Base-by-base conservation (phyloP, 2,329 filamentous ascomycete species). In the Juglanconis juglandina region DNA sequence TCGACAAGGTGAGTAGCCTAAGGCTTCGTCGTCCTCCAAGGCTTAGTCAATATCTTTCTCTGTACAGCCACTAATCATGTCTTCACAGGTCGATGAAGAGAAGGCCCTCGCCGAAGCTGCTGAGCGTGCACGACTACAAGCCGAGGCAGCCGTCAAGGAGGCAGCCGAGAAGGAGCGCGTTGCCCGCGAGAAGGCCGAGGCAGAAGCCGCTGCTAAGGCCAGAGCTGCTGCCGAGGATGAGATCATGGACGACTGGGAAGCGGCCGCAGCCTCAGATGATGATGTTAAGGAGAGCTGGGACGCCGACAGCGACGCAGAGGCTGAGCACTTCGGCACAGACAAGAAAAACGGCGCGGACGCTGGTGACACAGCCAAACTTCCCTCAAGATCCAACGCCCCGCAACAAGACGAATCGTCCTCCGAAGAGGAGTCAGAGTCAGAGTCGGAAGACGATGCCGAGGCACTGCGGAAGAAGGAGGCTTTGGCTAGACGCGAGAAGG, bases 241-340 rank as follows among this genome's bases (percentile, higher is more conserved):
- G 41, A 49, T 63, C 17, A 53, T 52, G 51, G 61, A 63, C 42
- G 92, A 96, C 74, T 96, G 93, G 93, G 92, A 97, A 74, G 86
- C 87, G 35, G 88, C 91, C 53, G 92, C 90, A 35, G 90, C 90
- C 52, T 85, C 84, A 10, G 85, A 90, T 33, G 87, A 89, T 14
- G 88, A 89, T 62, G 83, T 96, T 69, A 97, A 97, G 76, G 94
- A 97, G 66, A 94, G 89, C 79, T 98, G 94, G 94, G 94, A 98
- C 72, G 92, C 90, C 39, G 89, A 92, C 58, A 88, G 87, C 3
- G 90, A 91, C 53, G 89, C 91, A 6, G 90, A 92, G 68, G 75
- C 77, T 71, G 74, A 73, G 70, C 46, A 30, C 17, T 48, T 30
- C 9, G 46, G 24, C 24, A 14, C 17, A 41, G 79, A 81, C 68